Conservation (phyloP, 1,139 yeast genomes). For the Pichia sp. region DNA sequence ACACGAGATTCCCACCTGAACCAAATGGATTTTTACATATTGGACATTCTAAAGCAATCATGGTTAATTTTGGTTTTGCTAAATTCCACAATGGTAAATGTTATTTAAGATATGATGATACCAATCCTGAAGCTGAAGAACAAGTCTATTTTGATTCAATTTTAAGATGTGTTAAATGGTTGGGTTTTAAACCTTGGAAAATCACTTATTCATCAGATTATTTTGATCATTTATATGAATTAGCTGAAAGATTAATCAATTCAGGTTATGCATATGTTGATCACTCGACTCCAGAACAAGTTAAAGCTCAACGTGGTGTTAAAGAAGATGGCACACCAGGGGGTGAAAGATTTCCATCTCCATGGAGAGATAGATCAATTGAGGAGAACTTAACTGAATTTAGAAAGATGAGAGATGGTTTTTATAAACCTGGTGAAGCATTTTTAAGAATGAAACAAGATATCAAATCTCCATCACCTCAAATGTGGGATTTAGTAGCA, state of each 20-base stretch:
- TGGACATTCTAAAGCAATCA: constrained; percentile 96
- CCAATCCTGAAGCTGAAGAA: constrained; percentile 98
- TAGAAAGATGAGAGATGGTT: constrained; percentile 86
- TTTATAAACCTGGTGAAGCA: constrained; percentile 84
- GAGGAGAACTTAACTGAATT: constrained; percentile 77
- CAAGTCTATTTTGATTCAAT: constrained; percentile 84
- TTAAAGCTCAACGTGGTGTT: constrained; percentile 83
- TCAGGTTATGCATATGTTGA: constrained; percentile 81
- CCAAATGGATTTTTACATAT: constrained; percentile 96
- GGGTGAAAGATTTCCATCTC: constrained; percentile 81
- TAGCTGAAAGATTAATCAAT: constrained; percentile 74
- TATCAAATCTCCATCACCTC: constrained; percentile 85
- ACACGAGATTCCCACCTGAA: constrained; percentile 96
- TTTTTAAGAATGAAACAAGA: constrained; percentile 97
- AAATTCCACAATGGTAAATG: constrained; percentile 78
- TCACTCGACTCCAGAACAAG: constrained; percentile 88
- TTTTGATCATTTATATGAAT: constrained; percentile 77
- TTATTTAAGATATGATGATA: constrained; percentile 91
- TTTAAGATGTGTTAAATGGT: constrained; percentile 79
- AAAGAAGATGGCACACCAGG: constrained; percentile 89
- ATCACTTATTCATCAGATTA: constrained; percentile 95
- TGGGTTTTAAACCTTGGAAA: constrained; percentile 89
- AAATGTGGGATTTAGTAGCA: constrained; percentile 99
- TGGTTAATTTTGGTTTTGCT: constrained; percentile 94
- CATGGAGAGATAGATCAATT: constrained; percentile 60